Percentiles rank a stretch among this genome's conserved stretches.
These are phyloP conservation scores for Aspergillus pseudonomiae DNA, from an alignment of 2,329 filamentous ascomycete species.

Conservation along the genomic window DNA sequence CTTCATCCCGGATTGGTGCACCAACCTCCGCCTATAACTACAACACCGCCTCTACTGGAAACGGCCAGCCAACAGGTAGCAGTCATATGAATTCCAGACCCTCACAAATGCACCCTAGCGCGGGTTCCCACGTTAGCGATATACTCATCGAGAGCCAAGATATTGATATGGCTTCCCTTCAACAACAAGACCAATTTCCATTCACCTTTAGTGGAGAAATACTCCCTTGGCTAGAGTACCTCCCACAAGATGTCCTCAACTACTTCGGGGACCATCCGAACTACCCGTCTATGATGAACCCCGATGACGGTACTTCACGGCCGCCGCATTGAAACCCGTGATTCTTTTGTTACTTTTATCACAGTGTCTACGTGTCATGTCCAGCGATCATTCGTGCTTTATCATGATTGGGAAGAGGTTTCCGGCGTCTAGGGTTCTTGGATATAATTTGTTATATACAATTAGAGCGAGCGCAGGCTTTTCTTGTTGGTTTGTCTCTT, in stretches of 20 bases:
- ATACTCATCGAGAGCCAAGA: conserved; percentile 79
- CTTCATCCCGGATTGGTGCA: conserved; percentile 23
- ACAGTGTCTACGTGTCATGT: conserved; percentile 14
- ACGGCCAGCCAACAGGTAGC: conserved; percentile 19
- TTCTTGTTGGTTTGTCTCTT: neutral
- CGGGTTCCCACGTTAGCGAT: conserved; percentile 25
- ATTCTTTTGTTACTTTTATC: conserved; percentile 7
- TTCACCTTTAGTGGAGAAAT: conserved; percentile 59
- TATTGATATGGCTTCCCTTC: conserved; percentile 70
- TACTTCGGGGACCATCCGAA: conserved; percentile 51
- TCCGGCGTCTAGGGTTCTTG: conserved; percentile 15
- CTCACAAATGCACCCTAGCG: conserved; percentile 22
- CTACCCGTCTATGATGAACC: conserved; percentile 35
- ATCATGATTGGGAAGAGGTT: conserved; percentile 12
- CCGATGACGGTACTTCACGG: conserved; percentile 27
- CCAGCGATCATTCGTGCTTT: conserved; percentile 10
- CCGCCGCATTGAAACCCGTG: conserved; percentile 24
- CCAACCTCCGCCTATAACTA: conserved; percentile 29
- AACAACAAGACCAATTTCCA: conserved; percentile 42
- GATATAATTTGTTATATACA: conserved; percentile 12
- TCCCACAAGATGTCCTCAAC: conserved; percentile 67
- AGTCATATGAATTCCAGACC: conserved; percentile 22
- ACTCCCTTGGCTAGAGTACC: conserved; percentile 74
- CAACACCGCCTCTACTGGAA: conserved; percentile 21
- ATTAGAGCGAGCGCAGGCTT: conserved; percentile 11